Percentiles rank a stretch among this genome's conserved stretches.
Conservation (phyloP, 139 green algal species). For the Mesostigma viride region DNA sequence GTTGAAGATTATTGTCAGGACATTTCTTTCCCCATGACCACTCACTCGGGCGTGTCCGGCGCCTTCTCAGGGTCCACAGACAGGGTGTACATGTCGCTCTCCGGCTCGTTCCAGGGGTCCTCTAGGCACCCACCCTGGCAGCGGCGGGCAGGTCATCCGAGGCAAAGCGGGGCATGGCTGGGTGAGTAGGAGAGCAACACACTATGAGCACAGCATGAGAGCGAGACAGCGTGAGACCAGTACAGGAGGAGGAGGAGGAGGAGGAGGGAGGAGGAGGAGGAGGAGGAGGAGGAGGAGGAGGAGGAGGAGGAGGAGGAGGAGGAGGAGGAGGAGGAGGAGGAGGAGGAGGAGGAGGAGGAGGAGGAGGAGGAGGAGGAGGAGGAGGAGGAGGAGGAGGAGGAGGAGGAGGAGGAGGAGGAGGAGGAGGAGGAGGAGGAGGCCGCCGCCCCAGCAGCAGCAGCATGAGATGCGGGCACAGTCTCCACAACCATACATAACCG, state of each 20-base stretch:
- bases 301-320: slow-evolving; percentile 4
- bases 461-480: no score
- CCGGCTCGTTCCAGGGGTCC: slow-evolving; percentile 29
- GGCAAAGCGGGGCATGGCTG: no score
- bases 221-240: no score
- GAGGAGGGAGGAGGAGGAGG: no score
- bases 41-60: slow-evolving; percentile 27
- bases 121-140: slow-evolving; percentile 25
- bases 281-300: slow-evolving; percentile 6
- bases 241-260: slow-evolving; percentile 4
- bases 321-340: slow-evolving; percentile 5
- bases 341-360: slow-evolving; percentile 3
- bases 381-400: slow-evolving; percentile 4
- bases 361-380: slow-evolving; percentile 4
- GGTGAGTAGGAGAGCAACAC: no score
- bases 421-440: slow-evolving; percentile 2
- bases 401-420: slow-evolving; percentile 1
- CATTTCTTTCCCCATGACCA: no score
- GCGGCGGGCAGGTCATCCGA: no score
- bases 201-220: no score
- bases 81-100: slow-evolving; percentile 30
- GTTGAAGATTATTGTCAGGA: no score
- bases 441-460: no score
- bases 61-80: slow-evolving; percentile 20
- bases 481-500: no score